These are phyloP conservation scores for Citrus australasica DNA, from an alignment of 345 rosid genomes.

Conservation along the genomic window DNA sequence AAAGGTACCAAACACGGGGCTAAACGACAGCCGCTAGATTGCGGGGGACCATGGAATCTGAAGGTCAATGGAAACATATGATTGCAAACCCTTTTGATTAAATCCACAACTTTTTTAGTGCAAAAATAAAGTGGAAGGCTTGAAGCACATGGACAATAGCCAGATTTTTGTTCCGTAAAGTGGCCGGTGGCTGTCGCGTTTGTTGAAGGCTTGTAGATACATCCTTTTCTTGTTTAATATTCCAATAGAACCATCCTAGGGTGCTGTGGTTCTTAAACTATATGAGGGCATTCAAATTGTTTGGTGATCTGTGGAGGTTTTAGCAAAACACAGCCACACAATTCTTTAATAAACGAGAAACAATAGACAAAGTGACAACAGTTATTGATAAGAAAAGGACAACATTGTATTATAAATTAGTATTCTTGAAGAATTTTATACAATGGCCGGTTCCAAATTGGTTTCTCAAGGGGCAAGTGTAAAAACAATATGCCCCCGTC, in stretches of 20 bases:
- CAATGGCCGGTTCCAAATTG: neutral
- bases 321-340: neutral
- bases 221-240: neutral
- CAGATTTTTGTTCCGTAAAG: neutral
- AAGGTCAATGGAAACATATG: neutral
- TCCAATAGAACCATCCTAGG: neutral
- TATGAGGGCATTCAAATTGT: neutral
- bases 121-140: neutral
- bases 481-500: neutral
- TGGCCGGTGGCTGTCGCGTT: neutral
- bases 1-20: slow-evolving; percentile 14
- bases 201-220: neutral
- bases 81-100: neutral
- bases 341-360: neutral
- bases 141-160: neutral
- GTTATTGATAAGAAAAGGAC: neutral
- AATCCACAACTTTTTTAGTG: neutral
- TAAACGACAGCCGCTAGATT: slow-evolving; percentile 1
- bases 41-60: slow-evolving; percentile 4
- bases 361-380: neutral
- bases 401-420: neutral
- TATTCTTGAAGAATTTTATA: neutral
- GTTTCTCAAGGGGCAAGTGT: neutral
- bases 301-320: neutral
- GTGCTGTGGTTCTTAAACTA: neutral